Conservation (phyloP, 2,329 filamentous ascomycete species). For the Cercospora berteroae region DNA sequence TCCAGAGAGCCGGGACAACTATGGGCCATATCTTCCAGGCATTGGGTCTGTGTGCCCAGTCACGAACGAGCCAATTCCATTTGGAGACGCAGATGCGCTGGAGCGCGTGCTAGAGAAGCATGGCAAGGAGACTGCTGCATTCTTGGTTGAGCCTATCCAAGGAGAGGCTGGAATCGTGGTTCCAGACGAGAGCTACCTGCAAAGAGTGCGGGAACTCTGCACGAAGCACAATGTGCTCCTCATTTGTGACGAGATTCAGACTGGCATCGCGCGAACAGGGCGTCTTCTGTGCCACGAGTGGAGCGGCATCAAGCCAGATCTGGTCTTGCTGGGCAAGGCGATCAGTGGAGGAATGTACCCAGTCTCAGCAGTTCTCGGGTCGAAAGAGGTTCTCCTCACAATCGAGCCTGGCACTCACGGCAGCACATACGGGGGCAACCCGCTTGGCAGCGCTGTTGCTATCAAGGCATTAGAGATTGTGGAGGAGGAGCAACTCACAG, state of each 20-base stretch:
- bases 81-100: conserved; percentile 80
- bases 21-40: conserved; percentile 90
- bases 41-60: conserved; percentile 75
- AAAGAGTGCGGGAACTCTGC: conserved; percentile 77
- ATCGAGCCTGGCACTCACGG: conserved; percentile 96
- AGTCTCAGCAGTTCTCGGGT: conserved; percentile 87
- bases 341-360: conserved; percentile 99
- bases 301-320: conserved; percentile 90
- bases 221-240: conserved; percentile 92
- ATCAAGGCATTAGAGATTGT: conserved; percentile 93
- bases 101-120: conserved; percentile 76
- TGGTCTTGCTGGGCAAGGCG: conserved; percentile 93
- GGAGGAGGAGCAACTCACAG: conserved; percentile 83
- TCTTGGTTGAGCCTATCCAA: conserved; percentile 95
- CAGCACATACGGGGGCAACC: conserved; percentile 97
- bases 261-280: conserved; percentile 91
- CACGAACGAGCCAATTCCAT: conserved; percentile 75
- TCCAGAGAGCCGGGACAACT: conserved; percentile 93
- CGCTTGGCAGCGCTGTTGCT: conserved; percentile 89
- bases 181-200: conserved; percentile 83
- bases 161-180: conserved; percentile 97
- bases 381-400: conserved; percentile 90
- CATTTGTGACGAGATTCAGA: conserved; percentile 98
- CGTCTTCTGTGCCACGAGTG: conserved; percentile 93
- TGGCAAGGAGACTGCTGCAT: conserved; percentile 82